A percentile compares a stretch with the other conserved stretches of the same genome.
Conservation (phyloP, 2,329 filamentous ascomycete genomes). For the Lachnellula hyalina region DNA sequence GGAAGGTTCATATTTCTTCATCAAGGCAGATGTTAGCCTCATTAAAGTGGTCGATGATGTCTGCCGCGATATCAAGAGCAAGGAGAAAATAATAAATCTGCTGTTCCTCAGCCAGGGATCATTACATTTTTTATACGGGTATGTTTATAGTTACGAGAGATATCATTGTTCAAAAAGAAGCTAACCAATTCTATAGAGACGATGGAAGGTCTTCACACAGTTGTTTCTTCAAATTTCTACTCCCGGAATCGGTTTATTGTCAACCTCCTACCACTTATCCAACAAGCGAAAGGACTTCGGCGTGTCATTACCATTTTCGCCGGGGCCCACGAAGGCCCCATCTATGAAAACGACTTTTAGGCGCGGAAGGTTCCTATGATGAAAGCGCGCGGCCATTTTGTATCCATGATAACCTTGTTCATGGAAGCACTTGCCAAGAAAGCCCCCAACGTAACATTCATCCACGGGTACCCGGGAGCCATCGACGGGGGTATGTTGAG, state of each 20-base stretch:
- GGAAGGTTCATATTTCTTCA: constrained; percentile 38
- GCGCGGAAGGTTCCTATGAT: constrained; percentile 31
- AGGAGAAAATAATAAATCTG: constrained; percentile 48
- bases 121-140: constrained; percentile 29
- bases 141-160: not conserved
- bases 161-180: not conserved
- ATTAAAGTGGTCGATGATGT: constrained; percentile 41
- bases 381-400: constrained; percentile 39
- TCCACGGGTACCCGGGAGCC: constrained; percentile 43
- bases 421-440: constrained; percentile 41
- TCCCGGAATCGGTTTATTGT: constrained; percentile 48
- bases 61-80: constrained; percentile 42
- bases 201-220: constrained; percentile 46
- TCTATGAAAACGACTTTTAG: constrained; percentile 40
- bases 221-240: constrained; percentile 47
- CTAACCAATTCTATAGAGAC: constrained; percentile 32
- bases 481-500: constrained; percentile 29
- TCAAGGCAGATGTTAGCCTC: constrained; percentile 39
- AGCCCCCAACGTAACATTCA: constrained; percentile 42
- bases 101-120: constrained; percentile 46
- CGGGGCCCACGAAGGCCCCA: constrained; percentile 44
- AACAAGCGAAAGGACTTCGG: constrained; percentile 38
- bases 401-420: constrained; percentile 42
- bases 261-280: constrained; percentile 51
- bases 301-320: constrained; percentile 50